A percentile compares a stretch with the other conserved stretches of the same genome.
Conservation (phyloP, 768 basidiomycete species). For the Podaxis mareebaensis region DNA sequence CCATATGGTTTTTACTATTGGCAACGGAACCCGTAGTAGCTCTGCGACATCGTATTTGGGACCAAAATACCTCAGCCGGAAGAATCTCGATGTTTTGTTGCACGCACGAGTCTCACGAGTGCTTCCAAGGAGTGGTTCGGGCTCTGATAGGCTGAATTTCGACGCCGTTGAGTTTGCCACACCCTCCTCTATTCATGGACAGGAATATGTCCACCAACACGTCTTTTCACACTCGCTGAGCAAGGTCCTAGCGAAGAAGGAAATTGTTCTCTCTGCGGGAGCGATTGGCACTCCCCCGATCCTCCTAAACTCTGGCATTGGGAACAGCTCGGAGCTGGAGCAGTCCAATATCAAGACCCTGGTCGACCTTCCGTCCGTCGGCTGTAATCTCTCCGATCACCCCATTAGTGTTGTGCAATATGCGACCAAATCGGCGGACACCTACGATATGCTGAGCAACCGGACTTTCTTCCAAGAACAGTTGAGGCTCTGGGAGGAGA, state of each 20-base stretch:
- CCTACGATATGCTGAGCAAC: background rate
- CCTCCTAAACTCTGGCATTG: conserved; percentile 31
- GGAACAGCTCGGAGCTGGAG: conserved; percentile 20
- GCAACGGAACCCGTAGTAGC: conserved; percentile 20
- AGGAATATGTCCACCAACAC: background rate
- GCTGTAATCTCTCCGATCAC: conserved; percentile 32
- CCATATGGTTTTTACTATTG: conserved; percentile 10
- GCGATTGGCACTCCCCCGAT: conserved; percentile 29
- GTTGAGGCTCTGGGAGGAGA: background rate
- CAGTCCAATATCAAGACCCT: conserved; percentile 20
- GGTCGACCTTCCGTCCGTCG: conserved; percentile 29
- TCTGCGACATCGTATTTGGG: conserved; percentile 26
- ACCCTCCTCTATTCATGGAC: background rate
- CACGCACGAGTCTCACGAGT: conserved; percentile 4
- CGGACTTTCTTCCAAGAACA: conserved; percentile 5
- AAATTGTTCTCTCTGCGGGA: conserved; percentile 34
- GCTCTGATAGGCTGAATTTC: background rate
- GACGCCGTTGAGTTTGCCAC: background rate
- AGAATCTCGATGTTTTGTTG: conserved; percentile 24
- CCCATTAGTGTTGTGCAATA: background rate
- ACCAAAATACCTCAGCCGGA: conserved; percentile 18
- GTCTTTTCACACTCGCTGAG: background rate
- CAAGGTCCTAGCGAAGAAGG: conserved; percentile 24
- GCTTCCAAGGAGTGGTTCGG: background rate
- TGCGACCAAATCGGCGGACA: background rate